Evolutionary conservation across 2,329 filamentous ascomycete species (phyloP).

Genomic region (Dendryphion nanum): DNA sequence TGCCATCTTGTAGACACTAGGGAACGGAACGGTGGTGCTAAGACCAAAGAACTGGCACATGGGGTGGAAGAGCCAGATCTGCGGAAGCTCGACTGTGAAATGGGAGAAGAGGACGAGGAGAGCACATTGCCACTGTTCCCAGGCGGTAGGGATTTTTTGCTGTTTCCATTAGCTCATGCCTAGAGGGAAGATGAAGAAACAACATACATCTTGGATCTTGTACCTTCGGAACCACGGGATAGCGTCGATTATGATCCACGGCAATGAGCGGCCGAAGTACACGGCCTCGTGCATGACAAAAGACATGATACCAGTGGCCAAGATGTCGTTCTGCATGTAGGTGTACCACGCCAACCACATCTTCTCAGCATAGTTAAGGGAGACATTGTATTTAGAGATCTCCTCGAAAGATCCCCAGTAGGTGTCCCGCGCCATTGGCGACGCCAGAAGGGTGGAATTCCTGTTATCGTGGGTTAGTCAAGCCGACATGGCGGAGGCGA

Average conservation of each 20-base stretch:
- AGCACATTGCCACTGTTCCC: constrained; percentile 93
- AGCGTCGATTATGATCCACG: constrained; percentile 88
- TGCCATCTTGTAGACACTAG: constrained; percentile 78
- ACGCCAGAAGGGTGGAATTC: constrained; percentile 36
- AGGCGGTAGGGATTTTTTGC: constrained; percentile 85
- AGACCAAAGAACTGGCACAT: constrained; percentile 92
- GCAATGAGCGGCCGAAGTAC: constrained; percentile 89
- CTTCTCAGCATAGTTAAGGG: constrained; percentile 82
- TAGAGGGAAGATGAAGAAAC: no score
- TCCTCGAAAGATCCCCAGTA: constrained; percentile 67
- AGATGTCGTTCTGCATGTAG: constrained; percentile 95
- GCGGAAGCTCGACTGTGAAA: constrained; percentile 96
- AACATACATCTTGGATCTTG: constrained; percentile 86
- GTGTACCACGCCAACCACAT: constrained; percentile 96
- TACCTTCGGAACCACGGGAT: constrained; percentile 87
- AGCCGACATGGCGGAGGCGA: background rate
- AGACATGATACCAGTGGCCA: constrained; percentile 96
- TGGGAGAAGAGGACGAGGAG: constrained; percentile 89
- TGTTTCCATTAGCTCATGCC: no score
- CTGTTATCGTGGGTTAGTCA: constrained; percentile 20
- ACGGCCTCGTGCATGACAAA: constrained; percentile 92
- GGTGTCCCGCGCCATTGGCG: constrained; percentile 49
- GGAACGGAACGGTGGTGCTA: constrained; percentile 85
- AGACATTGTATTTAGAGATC: constrained; percentile 71
- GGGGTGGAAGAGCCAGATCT: constrained; percentile 99